Percentiles rank a stretch among this genome's conserved stretches.
Evolutionary conservation across 257 asterid genomes (phyloP).

Genomic region (Solanum arcanum): DNA sequence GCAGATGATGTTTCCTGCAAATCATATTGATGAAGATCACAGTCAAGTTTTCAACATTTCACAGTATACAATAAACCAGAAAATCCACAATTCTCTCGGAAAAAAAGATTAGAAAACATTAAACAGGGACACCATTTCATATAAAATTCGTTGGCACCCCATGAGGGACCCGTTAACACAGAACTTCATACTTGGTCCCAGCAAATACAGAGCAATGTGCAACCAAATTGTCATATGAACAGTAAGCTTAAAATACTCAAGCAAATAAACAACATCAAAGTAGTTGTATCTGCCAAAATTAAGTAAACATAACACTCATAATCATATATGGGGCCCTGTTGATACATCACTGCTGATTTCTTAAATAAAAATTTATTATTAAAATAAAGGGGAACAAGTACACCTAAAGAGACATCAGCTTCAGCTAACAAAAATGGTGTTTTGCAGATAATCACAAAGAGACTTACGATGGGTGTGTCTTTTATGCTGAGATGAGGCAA

Average conservation of each 20-base stretch:
- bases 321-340: not conserved
- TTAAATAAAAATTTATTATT: not conserved
- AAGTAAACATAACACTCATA: not conserved
- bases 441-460: not conserved
- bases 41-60: not conserved
- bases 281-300: not conserved
- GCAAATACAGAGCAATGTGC: not conserved
- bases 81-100: not conserved
- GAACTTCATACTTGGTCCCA: not conserved
- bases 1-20: conserved; percentile 85
- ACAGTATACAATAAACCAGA: not conserved
- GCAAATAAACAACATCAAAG: not conserved
- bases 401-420: not conserved
- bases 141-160: not conserved
- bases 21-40: not conserved
- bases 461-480: conserved; percentile 75
- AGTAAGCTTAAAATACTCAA: not conserved
- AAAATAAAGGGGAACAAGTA: not conserved
- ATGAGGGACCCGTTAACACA: not conserved
- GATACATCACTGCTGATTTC: not conserved
- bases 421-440: not conserved
- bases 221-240: not conserved
- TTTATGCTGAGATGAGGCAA: conserved; percentile 89
- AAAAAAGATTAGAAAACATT: not conserved
- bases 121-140: not conserved